Percentiles rank a stretch among this genome's conserved stretches.
These are phyloP conservation scores for Plectranthus barbatus DNA, from an alignment of 257 asterid species.

Conservation along the genomic window DNA sequence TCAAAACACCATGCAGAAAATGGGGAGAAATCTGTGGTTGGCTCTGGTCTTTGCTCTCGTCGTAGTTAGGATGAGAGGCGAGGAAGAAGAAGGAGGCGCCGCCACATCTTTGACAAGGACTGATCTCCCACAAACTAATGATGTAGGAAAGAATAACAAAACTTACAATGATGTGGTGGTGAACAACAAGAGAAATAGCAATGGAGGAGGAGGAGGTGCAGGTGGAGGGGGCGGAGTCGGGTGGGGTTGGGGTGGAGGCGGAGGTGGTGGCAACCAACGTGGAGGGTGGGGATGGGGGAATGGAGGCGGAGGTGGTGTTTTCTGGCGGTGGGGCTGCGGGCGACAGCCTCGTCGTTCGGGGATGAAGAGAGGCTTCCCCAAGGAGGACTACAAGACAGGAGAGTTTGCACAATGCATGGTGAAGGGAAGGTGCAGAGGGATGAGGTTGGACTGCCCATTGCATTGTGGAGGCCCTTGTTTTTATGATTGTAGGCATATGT, in stretches of 20 bases:
- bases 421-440: conserved; percentile 26
- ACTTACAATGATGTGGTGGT: conserved; percentile 19
- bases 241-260: conserved; percentile 33
- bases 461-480: conserved; percentile 37
- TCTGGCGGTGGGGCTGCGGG: conserved; percentile 29
- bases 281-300: conserved; percentile 22
- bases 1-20: background rate
- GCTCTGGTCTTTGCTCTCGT: conserved; percentile 18
- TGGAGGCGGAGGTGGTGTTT: conserved; percentile 27
- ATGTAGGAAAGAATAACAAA: background rate
- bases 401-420: conserved; percentile 31
- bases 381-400: conserved; percentile 17
- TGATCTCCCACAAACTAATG: background rate
- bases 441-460: conserved; percentile 32
- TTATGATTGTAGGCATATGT: conserved; percentile 27
- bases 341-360: background rate
- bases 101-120: background rate
- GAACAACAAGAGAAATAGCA: conserved; percentile 13
- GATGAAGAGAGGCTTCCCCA: background rate
- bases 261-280: conserved; percentile 16
- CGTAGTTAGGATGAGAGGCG: conserved; percentile 16
- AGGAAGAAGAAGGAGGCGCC: background rate
- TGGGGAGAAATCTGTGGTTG: background rate
- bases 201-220: conserved; percentile 21
- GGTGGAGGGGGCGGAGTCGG: conserved; percentile 24